These are phyloP conservation scores for Cercospora berteroae DNA, from an alignment of 2,329 filamentous ascomycete genomes.

Conservation along the genomic window DNA sequence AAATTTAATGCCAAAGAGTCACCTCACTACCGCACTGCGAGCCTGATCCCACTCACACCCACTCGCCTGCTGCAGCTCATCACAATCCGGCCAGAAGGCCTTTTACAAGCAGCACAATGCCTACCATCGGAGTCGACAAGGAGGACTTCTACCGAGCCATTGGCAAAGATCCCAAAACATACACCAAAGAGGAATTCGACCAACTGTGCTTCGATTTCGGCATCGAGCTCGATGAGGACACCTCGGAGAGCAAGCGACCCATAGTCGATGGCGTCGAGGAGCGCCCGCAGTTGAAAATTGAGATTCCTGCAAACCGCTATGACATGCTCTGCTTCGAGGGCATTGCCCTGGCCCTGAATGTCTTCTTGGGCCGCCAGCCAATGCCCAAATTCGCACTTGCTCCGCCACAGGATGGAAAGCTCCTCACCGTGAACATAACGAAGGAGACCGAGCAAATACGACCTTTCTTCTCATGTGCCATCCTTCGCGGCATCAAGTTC, in stretches of 20 bases:
- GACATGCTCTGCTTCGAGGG: slow-evolving; percentile 97
- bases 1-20: slow-evolving; percentile 2
- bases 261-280: slow-evolving; percentile 77
- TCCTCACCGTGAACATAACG: slow-evolving; percentile 74
- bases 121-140: slow-evolving; percentile 96
- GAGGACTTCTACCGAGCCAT: slow-evolving; percentile 91
- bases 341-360: slow-evolving; percentile 90
- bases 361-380: slow-evolving; percentile 76
- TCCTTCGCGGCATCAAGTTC: slow-evolving; percentile 88
- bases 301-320: slow-evolving; percentile 89
- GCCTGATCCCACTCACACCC: background rate
- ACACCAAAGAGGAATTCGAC: slow-evolving; percentile 91
- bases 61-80: background rate
- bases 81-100: slow-evolving; percentile 15
- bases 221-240: slow-evolving; percentile 97
- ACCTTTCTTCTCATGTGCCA: slow-evolving; percentile 83
- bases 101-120: slow-evolving; percentile 62
- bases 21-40: background rate
- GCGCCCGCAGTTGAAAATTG: slow-evolving; percentile 91
- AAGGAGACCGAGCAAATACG: slow-evolving; percentile 70
- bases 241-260: slow-evolving; percentile 70
- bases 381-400: slow-evolving; percentile 78
- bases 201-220: slow-evolving; percentile 98
- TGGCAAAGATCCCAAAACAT: slow-evolving; percentile 65
- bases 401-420: slow-evolving; percentile 67